Evolutionary conservation across 768 basidiomycete genomes (phyloP), one percentile per base, ranked within the genome.

Genomic region (Boletus rubescentipes): DNA sequence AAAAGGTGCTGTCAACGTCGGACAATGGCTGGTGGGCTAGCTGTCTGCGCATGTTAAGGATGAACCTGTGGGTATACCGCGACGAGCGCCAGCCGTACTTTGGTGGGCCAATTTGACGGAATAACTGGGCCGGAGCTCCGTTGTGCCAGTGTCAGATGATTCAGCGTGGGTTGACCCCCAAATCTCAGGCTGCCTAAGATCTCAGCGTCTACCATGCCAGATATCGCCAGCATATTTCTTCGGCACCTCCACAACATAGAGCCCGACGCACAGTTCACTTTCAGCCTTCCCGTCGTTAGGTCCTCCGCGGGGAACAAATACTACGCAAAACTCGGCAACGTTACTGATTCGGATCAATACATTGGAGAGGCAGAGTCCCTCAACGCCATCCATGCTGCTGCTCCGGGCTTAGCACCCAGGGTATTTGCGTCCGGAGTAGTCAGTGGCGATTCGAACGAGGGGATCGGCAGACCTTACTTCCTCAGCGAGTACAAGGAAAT

Each of bases 401-500:
- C 87, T 4, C 86, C 87, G 12, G 82, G 84, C 1, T 67, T 91
- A 21, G 83, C 79, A 2, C 90, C 90, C 0, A 71, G 58, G 18
- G 64, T 91, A 9, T 63, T 89, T 21, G 75, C 78, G 7, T 76
- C 65, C 40, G 86, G 85, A 4, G 50, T 75, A 18, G 21, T 57
- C 30, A 53, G 63, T 12, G 61, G 63, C 16, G 66, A 67, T 55
- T 57, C 59, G 15, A 65, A 70, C 12, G 58, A 67, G 8, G 56
- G 55, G 18, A 64, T 67, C 20, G 79, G 77, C 10, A 67, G 62
- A 32, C 86, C 87, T 0, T 87, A 79, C 65, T 86, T 91, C 71
- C 77, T 91, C 42, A 87, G 85, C 0, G 86, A 91, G 66, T 89
- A 88, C 75, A 89, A 83, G 65, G 75, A 83, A 32, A 69, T 91